Percentiles rank a stretch among this genome's conserved stretches.
Evolutionary conservation across 805 yeast genomes (phyloP).

Genomic region (Lipomyces orientalis): DNA sequence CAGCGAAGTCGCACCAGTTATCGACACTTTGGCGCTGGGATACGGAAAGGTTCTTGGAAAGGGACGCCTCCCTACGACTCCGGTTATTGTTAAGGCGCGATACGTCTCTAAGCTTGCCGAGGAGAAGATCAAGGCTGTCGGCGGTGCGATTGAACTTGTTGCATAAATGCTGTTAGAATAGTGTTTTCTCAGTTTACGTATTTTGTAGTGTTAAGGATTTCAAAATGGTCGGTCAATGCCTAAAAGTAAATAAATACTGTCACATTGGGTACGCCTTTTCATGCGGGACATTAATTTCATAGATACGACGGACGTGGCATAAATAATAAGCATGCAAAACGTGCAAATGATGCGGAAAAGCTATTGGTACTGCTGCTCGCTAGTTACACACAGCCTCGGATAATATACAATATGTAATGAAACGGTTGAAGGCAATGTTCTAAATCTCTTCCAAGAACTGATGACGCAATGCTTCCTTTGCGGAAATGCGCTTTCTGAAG

Average conservation of each 20-base stretch:
- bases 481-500: constrained; percentile 69
- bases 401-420: background rate
- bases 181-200: constrained; percentile 18
- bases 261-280: background rate
- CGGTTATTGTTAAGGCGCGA: constrained; percentile 99
- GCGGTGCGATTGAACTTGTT: constrained; percentile 99
- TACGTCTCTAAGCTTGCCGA: constrained; percentile 99
- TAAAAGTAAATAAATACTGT: constrained; percentile 29
- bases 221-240: constrained; percentile 30
- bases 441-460: constrained; percentile 20
- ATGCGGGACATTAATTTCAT: background rate
- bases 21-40: constrained; percentile 99
- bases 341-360: background rate
- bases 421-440: background rate
- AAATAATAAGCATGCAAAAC: background rate
- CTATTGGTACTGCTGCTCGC: background rate
- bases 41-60: constrained; percentile 99
- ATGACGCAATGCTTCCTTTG: constrained; percentile 59
- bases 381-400: background rate
- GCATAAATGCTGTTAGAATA: constrained; percentile 64
- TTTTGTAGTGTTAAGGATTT: constrained; percentile 25
- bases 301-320: background rate
- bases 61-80: constrained; percentile 97
- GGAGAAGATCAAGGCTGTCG: constrained; percentile 99
- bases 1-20: constrained; percentile 94